A percentile compares a stretch with the other conserved stretches of the same genome.
These are phyloP conservation scores for Boletus fagicola DNA, from an alignment of 768 basidiomycete species.

Conservation along the genomic window DNA sequence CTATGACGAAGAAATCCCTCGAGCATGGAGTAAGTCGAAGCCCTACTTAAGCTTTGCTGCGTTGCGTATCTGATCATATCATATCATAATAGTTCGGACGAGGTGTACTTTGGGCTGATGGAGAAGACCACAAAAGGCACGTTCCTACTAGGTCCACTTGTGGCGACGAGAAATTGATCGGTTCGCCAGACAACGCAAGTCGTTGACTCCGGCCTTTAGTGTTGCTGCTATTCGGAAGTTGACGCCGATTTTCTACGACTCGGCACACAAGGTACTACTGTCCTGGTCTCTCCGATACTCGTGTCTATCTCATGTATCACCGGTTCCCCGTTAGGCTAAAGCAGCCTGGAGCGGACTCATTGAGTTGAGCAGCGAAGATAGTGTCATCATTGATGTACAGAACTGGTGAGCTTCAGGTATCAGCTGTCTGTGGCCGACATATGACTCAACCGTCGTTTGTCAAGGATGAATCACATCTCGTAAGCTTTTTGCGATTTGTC, in stretches of 20 bases:
- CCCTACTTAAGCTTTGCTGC: too few species aligned
- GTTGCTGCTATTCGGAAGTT: not conserved
- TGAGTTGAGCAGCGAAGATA: not conserved
- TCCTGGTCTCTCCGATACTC: not conserved
- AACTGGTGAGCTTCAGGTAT: not conserved
- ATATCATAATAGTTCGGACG: not conserved
- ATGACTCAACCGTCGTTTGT: not conserved
- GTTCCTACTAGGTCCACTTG: not conserved
- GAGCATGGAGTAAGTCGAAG: not conserved
- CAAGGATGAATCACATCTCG: not conserved
- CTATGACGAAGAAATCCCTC: not conserved
- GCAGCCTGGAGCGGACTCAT: not conserved
- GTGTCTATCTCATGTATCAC: not conserved
- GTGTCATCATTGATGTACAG: not conserved
- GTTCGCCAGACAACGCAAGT: not conserved
- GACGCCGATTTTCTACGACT: not conserved
- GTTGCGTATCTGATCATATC: not conserved
- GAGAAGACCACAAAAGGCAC: not conserved
- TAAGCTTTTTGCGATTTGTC: not conserved
- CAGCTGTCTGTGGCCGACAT: not conserved
- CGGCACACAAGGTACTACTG: not conserved
- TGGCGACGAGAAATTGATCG: not conserved
- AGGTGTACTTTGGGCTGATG: not conserved
- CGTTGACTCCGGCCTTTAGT: not conserved
- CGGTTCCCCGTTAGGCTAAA: not conserved